Percentiles rank a stretch among this genome's conserved stretches.
These are phyloP conservation scores for Cyberlindnera euphorbiae DNA, from an alignment of 805 yeast species.

Conservation along the genomic window DNA sequence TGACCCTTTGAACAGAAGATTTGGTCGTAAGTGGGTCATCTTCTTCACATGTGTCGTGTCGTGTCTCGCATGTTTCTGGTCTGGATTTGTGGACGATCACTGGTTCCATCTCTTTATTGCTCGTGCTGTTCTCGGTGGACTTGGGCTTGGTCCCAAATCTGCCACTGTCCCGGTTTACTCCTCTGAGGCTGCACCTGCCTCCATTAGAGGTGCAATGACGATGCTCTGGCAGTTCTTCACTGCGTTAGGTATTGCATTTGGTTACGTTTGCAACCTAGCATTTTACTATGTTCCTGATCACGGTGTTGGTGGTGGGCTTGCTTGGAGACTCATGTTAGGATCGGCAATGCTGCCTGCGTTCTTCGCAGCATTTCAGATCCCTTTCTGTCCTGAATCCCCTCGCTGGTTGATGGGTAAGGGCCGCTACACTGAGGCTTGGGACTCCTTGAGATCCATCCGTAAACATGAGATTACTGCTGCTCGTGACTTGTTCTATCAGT, in stretches of 20 bases:
- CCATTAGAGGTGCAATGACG: slow-evolving; percentile 60
- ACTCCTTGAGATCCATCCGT: slow-evolving; percentile 46
- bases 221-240: slow-evolving; percentile 77
- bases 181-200: slow-evolving; percentile 60
- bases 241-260: slow-evolving; percentile 70
- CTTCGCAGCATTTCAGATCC: slow-evolving; percentile 53
- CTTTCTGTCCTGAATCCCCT: slow-evolving; percentile 71
- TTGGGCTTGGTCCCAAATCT: slow-evolving; percentile 70
- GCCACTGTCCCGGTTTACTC: slow-evolving; percentile 73
- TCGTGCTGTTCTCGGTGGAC: slow-evolving; percentile 53
- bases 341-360: slow-evolving; percentile 66
- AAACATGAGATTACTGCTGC: slow-evolving; percentile 55
- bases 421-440: slow-evolving; percentile 54
- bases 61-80: slow-evolving; percentile 63
- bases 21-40: slow-evolving; percentile 65
- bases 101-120: slow-evolving; percentile 71
- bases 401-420: slow-evolving; percentile 75
- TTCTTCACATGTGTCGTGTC: slow-evolving; percentile 60
- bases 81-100: slow-evolving; percentile 46
- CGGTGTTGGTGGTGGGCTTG: slow-evolving; percentile 37
- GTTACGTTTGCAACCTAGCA: slow-evolving; percentile 60
- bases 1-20: slow-evolving; percentile 49
- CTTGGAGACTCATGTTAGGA: slow-evolving; percentile 69
- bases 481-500: slow-evolving; percentile 65
- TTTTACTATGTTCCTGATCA: slow-evolving; percentile 47